phyloP scores from a whole-genome alignment of 2,329 filamentous ascomycete species.

The Talaromyces marneffei region DNA sequence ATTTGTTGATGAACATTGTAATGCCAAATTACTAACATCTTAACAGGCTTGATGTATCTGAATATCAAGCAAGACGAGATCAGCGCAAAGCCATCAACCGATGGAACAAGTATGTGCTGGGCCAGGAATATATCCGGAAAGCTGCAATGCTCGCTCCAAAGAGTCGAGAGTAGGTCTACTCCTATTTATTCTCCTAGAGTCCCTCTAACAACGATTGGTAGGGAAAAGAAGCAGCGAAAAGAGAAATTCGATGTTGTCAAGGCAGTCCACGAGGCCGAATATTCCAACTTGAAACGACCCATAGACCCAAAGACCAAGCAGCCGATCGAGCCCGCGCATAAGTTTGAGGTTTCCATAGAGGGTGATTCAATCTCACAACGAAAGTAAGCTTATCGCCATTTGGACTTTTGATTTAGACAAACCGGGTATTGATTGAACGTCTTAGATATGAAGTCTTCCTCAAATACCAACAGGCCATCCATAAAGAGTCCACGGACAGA shows the following conservation, averaged over 20 bases:
- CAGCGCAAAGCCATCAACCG: conserved; percentile 45
- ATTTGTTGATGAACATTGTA: background rate
- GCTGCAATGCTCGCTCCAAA: conserved; percentile 42
- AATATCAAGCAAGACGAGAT: conserved; percentile 41
- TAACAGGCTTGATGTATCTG: conserved; percentile 37
- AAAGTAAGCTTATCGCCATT: conserved; percentile 31
- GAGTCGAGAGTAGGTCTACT: conserved; percentile 37
- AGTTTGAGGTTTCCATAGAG: conserved; percentile 45
- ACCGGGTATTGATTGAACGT: background rate
- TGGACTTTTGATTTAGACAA: background rate
- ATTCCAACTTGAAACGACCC: conserved; percentile 38
- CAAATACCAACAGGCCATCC: conserved; percentile 43
- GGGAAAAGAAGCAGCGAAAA: conserved; percentile 40
- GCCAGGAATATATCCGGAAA: conserved; percentile 43
- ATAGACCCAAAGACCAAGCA: conserved; percentile 40
- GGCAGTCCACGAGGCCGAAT: conserved; percentile 42
- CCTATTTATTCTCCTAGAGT: background rate
- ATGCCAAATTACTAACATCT: background rate
- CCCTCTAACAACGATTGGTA: conserved; percentile 18
- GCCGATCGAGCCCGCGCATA: conserved; percentile 44
- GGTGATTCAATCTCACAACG: conserved; percentile 42
- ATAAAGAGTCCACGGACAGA: conserved; percentile 40
- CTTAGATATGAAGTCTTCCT: conserved; percentile 39
- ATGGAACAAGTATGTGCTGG: conserved; percentile 45
- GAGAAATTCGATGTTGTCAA: conserved; percentile 39